Conservation (phyloP, 139 green algal species). For the Coelastrella sp. region DNA sequence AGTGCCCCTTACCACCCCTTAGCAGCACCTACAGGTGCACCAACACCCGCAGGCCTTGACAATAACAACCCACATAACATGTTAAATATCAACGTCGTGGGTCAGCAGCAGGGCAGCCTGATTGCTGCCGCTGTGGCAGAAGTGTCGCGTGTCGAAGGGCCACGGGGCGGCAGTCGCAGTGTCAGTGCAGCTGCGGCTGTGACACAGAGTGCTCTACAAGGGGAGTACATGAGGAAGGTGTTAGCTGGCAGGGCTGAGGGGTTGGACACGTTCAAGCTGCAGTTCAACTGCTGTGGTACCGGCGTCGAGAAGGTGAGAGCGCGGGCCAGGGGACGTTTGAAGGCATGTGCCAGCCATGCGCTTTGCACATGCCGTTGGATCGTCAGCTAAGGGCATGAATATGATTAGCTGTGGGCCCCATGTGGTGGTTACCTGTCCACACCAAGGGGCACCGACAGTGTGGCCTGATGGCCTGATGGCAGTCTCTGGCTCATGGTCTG, state of each 20-base stretch:
- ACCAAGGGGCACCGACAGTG: too few relatives aligned
- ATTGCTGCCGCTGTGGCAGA: constrained; percentile 29
- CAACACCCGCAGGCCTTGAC: background rate
- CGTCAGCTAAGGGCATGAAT: too few relatives aligned
- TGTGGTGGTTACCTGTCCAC: too few relatives aligned
- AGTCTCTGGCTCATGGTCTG: too few relatives aligned
- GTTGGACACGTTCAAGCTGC: constrained; percentile 40
- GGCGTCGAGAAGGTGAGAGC: constrained; percentile 36
- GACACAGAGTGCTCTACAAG: background rate
- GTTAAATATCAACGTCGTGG: background rate
- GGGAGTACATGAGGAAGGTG: constrained; percentile 29
- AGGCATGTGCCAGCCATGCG: too few relatives aligned
- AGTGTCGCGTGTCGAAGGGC: background rate
- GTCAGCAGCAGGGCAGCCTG: constrained; percentile 8
- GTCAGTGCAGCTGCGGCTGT: background rate
- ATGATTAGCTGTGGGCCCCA: too few relatives aligned
- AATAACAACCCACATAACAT: background rate
- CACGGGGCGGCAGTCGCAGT: background rate
- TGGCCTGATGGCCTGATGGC: too few relatives aligned
- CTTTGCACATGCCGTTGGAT: too few relatives aligned
- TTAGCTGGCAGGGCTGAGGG: background rate
- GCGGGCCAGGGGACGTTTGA: too few relatives aligned
- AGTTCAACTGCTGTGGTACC: constrained; percentile 51
- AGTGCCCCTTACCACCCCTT: constrained; percentile 10
- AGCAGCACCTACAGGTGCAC: background rate